Evolutionary conservation across 2,329 filamentous ascomycete species (phyloP).

Genomic region (Paraphoma sp.): DNA sequence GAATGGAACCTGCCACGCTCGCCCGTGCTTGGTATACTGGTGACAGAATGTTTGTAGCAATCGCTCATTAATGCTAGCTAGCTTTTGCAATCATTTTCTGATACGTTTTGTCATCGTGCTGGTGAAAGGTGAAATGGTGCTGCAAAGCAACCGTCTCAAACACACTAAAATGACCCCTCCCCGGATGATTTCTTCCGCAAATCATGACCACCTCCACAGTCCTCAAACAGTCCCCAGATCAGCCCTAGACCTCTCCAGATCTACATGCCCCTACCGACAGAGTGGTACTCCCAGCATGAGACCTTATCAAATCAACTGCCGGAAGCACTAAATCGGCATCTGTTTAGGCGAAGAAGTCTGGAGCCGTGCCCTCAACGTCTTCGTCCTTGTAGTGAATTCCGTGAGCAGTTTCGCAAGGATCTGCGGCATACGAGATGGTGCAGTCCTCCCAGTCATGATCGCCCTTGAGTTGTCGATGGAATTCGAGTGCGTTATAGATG

Average conservation of each 20-base stretch:
- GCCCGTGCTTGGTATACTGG: too few relatives aligned
- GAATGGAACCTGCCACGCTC: too few relatives aligned
- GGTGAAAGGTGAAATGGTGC: not conserved
- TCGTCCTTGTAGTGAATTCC: constrained; percentile 37
- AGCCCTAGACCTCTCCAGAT: not conserved
- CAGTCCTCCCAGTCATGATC: constrained; percentile 56
- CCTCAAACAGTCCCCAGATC: too few relatives aligned
- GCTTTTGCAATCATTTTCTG: not conserved
- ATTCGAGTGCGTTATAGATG: constrained; percentile 55
- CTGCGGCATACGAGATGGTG: constrained; percentile 50
- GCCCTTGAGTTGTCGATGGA: constrained; percentile 49
- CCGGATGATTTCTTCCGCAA: not conserved
- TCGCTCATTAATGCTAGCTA: not conserved
- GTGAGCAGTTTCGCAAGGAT: constrained; percentile 48
- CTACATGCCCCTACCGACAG: not conserved
- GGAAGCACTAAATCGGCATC: not conserved
- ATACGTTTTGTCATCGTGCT: not conserved
- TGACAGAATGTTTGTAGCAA: too few relatives aligned
- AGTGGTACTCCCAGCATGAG: not conserved
- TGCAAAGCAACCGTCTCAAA: not conserved
- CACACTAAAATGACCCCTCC: not conserved
- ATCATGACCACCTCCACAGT: not conserved
- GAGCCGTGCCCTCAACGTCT: constrained; percentile 8
- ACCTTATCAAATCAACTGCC: not conserved
- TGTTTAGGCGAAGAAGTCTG: not conserved